Base-by-base conservation (phyloP, 2,329 filamentous ascomycete genomes). In the Albophoma yamanashiensis region DNA sequence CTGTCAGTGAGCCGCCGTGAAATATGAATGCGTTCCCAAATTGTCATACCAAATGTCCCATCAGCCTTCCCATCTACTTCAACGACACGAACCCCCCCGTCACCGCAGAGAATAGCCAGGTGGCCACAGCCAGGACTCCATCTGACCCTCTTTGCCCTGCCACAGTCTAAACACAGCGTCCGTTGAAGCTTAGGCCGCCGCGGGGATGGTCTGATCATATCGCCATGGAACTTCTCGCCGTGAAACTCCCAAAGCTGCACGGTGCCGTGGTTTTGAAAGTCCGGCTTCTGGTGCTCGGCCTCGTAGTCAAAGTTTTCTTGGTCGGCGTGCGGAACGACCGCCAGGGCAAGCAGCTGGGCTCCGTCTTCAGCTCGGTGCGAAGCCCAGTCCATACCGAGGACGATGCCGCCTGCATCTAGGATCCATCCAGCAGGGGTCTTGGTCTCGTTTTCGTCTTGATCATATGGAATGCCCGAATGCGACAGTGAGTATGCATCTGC, bases 181-280 rank as follows among this genome's bases (percentile, higher is more conserved):
- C 73, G 73, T 0, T 71, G 68, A 5, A 81, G 69, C n/a, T 64
- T 71, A 0, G 81, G 78, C 4, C 66, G 63, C 8, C 66, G 62
- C 39, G 62, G 64, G n/a, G 71, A 73, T 39, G 74, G 76, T 43
- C 67, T 70, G 57, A 67, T 65, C 57, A 73, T 70, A 11, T 69
- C 74, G 52, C 65, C 66, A 2, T 63, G 62, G 25, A 65, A 64
- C 22, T 66, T 67, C 15, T 73, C 68, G 2, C 72, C 69, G 0
- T 69, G 60, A 59, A 84, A 75, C 57, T 74, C 76, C 79, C 82
- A 83, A 27, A 85, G 67, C 67, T 85, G 82, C 12, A 85, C 70
- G 17, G 73, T 72, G 7, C 81, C 81, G 45, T 75, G 68, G n/a
- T 70, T 73, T 53, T 76, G 69, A 47, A 76, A 76, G 17, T 72